These are phyloP conservation scores for Powellomyces hirtus DNA, from an alignment of 192 early-diverging fungal species.

Conservation along the genomic window DNA sequence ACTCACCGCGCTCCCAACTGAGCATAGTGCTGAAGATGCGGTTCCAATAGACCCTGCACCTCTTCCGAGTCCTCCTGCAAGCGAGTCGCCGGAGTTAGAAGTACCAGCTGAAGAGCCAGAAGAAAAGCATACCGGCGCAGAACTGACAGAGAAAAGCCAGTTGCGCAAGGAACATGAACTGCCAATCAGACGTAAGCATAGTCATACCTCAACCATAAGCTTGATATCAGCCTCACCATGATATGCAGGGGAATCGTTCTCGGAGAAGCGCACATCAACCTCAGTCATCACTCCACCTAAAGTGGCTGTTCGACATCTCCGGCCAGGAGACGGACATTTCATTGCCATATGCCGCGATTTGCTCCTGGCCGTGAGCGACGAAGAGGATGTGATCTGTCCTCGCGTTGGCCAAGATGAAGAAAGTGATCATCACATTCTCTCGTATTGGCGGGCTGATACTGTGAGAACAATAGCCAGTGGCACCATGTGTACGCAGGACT, in stretches of 20 bases:
- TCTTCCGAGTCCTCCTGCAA: not conserved
- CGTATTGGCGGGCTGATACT: conserved; percentile 10
- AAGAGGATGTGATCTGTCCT: not conserved
- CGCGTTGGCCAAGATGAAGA: conserved; percentile 10
- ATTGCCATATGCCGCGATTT: conserved; percentile 5
- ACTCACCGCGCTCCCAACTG: not conserved
- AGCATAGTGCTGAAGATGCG: not conserved
- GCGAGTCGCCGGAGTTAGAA: not conserved
- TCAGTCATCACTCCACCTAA: not conserved
- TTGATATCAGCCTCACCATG: no score
- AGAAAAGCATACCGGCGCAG: no score
- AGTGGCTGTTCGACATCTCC: conserved; percentile 12
- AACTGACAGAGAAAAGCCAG: no score
- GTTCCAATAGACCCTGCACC: not conserved
- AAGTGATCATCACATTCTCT: conserved; percentile 13
- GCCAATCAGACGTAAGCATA: no score
- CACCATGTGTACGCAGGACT: conserved; percentile 3
- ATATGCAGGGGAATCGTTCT: not conserved
- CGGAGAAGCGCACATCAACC: not conserved
- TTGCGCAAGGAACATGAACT: not conserved
- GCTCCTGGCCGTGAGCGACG: not conserved
- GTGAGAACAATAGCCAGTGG: not conserved
- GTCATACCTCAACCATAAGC: no score
- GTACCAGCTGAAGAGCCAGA: no score
- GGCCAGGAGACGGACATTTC: conserved; percentile 7